Evolutionary conservation across 345 rosid genomes (phyloP), one percentile per base, ranked within the genome.

Genomic region (Murraya koenigii): DNA sequence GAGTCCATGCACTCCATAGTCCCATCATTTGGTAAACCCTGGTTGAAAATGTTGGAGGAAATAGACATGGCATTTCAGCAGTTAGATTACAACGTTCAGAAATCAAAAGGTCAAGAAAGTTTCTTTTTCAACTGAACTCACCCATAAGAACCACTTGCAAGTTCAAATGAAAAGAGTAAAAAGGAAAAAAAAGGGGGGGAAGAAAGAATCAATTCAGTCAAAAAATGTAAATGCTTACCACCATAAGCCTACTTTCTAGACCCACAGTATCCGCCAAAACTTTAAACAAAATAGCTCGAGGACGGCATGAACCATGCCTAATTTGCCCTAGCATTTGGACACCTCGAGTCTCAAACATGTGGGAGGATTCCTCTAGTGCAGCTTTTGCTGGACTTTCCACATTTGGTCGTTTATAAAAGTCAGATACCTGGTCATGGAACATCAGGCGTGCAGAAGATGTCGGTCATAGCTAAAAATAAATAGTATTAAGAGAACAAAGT

Each of bases 1-100:
- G 93, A 89, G 84, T 94, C 98, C 61, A 68, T 85, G 78, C 86
- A 88, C 82, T 94, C 98, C 74, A 94, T 76, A 69, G 86, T 83
- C 75, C 98, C 98, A 80, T 97, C 97, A 90, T 78, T 93, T 55
- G 99, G 97, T 82, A 97, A 89, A 72, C 98, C 99, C 99, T 94
- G 86, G 71, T 41, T 28, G 22, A 41, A 54, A 55, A 73, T 75
- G 66, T 71, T 36, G 33, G 61, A 38, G 52, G 65, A 75, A 55
- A 35, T 74, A 39, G 35, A 32, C 76, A 72, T 8, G 69, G 54
- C 55, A 49, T 80, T 78, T 25, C 67, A 77, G 47, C 32, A 65
- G 28, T 66, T n/a, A 76, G 66, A 73, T 58, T 33, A 66, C 55
- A 26, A 54, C 64, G 14, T 77, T 36, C 2, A 26, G 63, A 54